Conservation (phyloP, 192 early-diverging fungal species). For the Coemansia sp. region DNA sequence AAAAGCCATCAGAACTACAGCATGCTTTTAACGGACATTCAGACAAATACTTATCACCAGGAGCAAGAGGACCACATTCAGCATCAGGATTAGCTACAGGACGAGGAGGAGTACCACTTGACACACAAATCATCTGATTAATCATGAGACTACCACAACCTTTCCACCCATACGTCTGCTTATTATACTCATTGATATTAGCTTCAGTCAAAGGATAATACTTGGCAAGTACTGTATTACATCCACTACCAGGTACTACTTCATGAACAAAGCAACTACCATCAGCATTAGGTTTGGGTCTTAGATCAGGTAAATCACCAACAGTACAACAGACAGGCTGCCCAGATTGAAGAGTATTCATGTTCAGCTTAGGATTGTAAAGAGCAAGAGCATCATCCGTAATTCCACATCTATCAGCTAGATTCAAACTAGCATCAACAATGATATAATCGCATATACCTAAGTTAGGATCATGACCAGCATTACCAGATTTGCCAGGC, state of each 20-base stretch:
- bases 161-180: neutral
- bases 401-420: neutral
- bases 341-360: neutral
- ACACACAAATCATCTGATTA: neutral
- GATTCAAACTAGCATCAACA: neutral
- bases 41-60: constrained; percentile 2
- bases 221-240: neutral
- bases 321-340: constrained; percentile 1
- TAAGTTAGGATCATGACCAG: neutral
- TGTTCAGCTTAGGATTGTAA: neutral
- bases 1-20: constrained; percentile 3
- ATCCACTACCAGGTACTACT: neutral
- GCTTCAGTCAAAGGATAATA: neutral
- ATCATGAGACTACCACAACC: neutral
- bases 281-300: neutral
- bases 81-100: neutral
- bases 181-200: neutral
- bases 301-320: neutral
- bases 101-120: neutral
- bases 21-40: constrained; percentile 2
- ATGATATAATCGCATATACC: neutral
- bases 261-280: constrained; percentile 6
- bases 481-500: neutral
- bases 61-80: constrained; percentile 3
- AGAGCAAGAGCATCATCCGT: constrained; percentile 1